Conservation (phyloP, 208 protist species). For the Strigomonas galati region DNA sequence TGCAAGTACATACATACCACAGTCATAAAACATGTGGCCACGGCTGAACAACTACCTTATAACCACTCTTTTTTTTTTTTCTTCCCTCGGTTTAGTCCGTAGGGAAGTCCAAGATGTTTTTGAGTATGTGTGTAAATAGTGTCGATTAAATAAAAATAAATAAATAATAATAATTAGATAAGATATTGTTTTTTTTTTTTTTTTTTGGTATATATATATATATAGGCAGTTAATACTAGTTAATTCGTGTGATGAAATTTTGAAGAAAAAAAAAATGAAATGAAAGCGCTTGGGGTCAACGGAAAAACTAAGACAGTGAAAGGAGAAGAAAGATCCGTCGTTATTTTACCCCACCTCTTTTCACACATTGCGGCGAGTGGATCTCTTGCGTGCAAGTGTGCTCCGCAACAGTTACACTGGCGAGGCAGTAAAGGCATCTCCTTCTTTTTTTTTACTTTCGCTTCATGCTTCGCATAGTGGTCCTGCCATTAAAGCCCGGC, state of each 20-base stretch:
- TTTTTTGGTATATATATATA: constrained; percentile 1
- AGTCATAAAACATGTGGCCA: too few species aligned
- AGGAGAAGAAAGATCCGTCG: background rate
- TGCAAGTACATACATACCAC: too few species aligned
- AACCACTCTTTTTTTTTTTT: background rate
- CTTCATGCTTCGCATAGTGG: constrained; percentile 68
- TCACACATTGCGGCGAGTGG: too few species aligned
- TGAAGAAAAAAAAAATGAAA: constrained; percentile 12
- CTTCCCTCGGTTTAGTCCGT: too few species aligned
- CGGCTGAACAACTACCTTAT: too few species aligned
- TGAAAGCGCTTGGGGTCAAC: background rate
- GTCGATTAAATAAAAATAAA: background rate
- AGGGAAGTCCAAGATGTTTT: background rate
- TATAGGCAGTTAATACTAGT: constrained; percentile 7
- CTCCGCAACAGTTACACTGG: background rate
- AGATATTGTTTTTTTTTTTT: constrained; percentile 3
- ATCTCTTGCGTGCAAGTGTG: background rate
- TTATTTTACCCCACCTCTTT: background rate
- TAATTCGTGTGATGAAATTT: background rate
- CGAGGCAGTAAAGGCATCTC: constrained; percentile 2
- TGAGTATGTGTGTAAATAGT: background rate
- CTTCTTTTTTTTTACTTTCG: constrained; percentile 36
- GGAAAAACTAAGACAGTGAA: background rate
- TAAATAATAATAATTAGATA: constrained; percentile 1
- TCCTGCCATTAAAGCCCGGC: constrained; percentile 88